A percentile compares a stretch with the other conserved stretches of the same genome.
phyloP scores from a whole-genome alignment of 495 filamentous ascomycete genomes.

The Hypoxylon lenormandii region DNA sequence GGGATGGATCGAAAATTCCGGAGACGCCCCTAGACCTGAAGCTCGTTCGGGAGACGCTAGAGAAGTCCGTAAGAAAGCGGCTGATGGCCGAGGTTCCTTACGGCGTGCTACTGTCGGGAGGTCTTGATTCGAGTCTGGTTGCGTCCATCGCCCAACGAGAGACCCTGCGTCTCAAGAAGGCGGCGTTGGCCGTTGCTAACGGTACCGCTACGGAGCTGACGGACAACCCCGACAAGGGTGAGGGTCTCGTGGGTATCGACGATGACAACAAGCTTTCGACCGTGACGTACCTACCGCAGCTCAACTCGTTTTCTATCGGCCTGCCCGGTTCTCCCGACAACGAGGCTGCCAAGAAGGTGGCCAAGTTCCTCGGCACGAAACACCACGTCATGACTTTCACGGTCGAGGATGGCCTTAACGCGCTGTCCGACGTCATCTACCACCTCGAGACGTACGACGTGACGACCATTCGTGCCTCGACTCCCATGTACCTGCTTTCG shows the following conservation, averaged over 20 bases:
- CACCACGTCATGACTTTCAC: constrained; percentile 99
- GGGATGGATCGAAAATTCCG: constrained; percentile 83
- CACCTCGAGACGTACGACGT: constrained; percentile 98
- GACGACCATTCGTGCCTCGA: constrained; percentile 97
- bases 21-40: constrained; percentile 83
- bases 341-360: constrained; percentile 86
- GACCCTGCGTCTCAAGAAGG: constrained; percentile 77
- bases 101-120: constrained; percentile 93
- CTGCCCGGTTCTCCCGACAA: constrained; percentile 91
- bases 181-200: constrained; percentile 64
- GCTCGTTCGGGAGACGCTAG: constrained; percentile 79
- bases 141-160: constrained; percentile 95
- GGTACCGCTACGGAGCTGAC: constrained; percentile 52
- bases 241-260: constrained; percentile 90
- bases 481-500: constrained; percentile 96
- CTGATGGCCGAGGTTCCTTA: constrained; percentile 99
- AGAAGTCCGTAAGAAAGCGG: constrained; percentile 92
- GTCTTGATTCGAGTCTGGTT: constrained; percentile 93
- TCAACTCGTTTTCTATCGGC: constrained; percentile 98
- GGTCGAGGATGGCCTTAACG: constrained; percentile 94
- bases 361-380: constrained; percentile 93
- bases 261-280: constrained; percentile 88
- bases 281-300: constrained; percentile 89
- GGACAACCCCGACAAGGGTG: constrained; percentile 65
- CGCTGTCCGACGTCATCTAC: constrained; percentile 94